phyloP scores from a whole-genome alignment of 805 yeast species.

The Kodamaea kakaduensis region DNA sequence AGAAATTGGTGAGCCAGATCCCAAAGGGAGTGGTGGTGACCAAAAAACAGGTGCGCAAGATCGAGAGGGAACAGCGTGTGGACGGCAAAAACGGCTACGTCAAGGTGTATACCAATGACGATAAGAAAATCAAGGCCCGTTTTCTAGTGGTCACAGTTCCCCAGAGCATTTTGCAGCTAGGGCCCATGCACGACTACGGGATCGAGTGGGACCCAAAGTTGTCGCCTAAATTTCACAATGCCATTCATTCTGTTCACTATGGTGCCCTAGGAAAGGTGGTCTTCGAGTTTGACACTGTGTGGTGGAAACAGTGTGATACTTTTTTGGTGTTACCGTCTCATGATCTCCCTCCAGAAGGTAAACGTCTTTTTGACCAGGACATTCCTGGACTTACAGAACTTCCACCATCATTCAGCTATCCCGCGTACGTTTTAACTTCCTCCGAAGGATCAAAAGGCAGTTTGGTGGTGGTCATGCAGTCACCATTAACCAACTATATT shows the following conservation, averaged over 20 bases:
- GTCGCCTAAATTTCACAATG: conserved; percentile 37
- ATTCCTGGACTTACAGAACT: conserved; percentile 4
- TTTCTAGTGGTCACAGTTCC: conserved; percentile 75
- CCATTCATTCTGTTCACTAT: conserved; percentile 28
- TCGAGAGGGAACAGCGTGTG: conserved; percentile 23
- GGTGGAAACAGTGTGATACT: conserved; percentile 44
- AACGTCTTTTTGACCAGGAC: neutral
- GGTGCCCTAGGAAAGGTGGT: conserved; percentile 42
- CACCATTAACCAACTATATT: conserved; percentile 63
- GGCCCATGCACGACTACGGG: conserved; percentile 35
- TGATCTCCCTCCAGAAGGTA: conserved; percentile 11
- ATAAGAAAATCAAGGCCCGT: conserved; percentile 41
- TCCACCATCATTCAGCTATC: conserved; percentile 53
- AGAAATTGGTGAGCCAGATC: conserved; percentile 35
- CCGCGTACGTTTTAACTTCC: conserved; percentile 58
- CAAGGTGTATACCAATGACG: too few species aligned
- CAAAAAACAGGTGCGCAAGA: conserved; percentile 40
- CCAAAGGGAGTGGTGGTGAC: conserved; percentile 37
- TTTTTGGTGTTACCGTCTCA: conserved; percentile 45
- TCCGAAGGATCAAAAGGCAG: conserved; percentile 34
- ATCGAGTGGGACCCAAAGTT: conserved; percentile 55
- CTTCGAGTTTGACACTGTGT: conserved; percentile 36
- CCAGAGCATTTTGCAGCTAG: conserved; percentile 57
- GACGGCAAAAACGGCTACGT: conserved; percentile 29
- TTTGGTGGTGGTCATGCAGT: conserved; percentile 64